Base-by-base conservation (phyloP, 2,329 filamentous ascomycete species). In the Curvularia verruculosa region DNA sequence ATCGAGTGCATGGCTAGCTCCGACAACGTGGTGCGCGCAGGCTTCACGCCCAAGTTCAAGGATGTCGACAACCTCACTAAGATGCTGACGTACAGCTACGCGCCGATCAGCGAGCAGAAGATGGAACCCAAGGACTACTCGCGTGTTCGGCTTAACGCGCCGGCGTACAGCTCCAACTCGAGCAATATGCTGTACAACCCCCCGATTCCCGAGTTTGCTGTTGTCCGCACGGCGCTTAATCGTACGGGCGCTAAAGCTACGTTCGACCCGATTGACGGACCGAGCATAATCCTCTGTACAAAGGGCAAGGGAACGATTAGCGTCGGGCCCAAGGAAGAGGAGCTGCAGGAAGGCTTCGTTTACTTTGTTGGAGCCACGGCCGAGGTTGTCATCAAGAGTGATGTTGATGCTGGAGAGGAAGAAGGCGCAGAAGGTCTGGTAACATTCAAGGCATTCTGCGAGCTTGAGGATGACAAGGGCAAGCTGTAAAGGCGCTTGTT, bases 1-100 rank as follows among this genome's bases (percentile, higher is more conserved):
- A 92, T 99, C 75, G 95, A 99, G 79, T 99, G 95, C 82, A 99
- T 99, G 95, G 95, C 95, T 0, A 89, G 92, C 8, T 96, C 91
- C n/a, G 95, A 99, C 83, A 99, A 99, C 66, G 95, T 99, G 34
- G 93, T 99, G 49, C 92, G 95, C 54, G 95, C 95, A 0, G 95
- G 95, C 41, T 95, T 99, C 78, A 99, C 95, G 0, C 95, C 95
- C 54, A 99, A 99, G 76, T 99, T 96, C 84, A 97, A 98, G 80
- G 95, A 99, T 68, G 91, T 98, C 21, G 80, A 87, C 52, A 98
- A 92, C 0, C 83, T 99, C 10, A 92, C 94, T 31, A 84, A 87
- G 60, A 96, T 96, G 88, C 81, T 99, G 65, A 99, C 95, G 0
- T 99, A 99, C 81, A 91, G 88, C 68, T 97, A 96, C 71, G 93